phyloP scores from a whole-genome alignment of 164 flowering plant genomes.

The Macadamia tetraphylla region DNA sequence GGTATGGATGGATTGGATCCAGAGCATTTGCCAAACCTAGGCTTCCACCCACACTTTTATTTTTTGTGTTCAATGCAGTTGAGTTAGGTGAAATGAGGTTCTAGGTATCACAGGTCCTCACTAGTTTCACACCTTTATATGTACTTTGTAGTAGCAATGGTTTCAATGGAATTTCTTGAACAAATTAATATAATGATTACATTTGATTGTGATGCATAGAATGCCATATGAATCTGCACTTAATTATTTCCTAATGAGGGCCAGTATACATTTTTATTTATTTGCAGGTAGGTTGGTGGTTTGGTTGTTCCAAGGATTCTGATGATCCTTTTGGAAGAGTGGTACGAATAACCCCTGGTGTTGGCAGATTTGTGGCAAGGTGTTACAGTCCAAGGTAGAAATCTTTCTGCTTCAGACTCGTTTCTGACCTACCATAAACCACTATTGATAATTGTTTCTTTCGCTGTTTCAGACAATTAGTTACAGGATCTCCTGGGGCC shows the following conservation, averaged over 20 bases:
- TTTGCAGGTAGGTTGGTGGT: slow-evolving; percentile 97
- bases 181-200: too few species aligned
- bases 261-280: background rate
- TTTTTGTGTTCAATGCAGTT: too few species aligned
- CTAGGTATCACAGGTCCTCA: too few species aligned
- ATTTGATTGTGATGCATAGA: too few species aligned
- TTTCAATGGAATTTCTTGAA: too few species aligned
- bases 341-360: slow-evolving; percentile 72
- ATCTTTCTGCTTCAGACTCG: slow-evolving; percentile 6
- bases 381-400: slow-evolving; percentile 86
- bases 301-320: slow-evolving; percentile 70
- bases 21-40: too few species aligned
- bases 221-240: background rate
- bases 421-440: background rate
- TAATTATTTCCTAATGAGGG: background rate
- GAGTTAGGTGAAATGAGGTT: too few species aligned
- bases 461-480: slow-evolving; percentile 79
- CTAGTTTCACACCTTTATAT: too few species aligned
- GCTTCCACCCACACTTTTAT: too few species aligned
- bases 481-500: slow-evolving; percentile 76
- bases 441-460: slow-evolving; percentile 18
- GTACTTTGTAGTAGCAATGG: too few species aligned
- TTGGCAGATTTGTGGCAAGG: slow-evolving; percentile 83
- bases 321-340: slow-evolving; percentile 84
- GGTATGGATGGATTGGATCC: too few species aligned